Conservation (phyloP, 169 alveolate species). For the Theileria annulata region DNA sequence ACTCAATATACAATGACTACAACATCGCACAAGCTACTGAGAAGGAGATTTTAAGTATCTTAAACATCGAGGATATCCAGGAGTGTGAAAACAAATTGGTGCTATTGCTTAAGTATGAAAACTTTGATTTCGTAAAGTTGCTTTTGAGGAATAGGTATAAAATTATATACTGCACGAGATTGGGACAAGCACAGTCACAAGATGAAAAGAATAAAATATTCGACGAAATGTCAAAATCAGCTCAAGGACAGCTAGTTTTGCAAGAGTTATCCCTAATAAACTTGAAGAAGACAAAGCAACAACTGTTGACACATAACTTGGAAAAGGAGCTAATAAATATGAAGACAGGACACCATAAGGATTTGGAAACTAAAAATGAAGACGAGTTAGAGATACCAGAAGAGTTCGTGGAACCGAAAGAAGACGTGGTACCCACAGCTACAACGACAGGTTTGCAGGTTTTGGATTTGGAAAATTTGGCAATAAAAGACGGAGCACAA, state of each 20-base stretch:
- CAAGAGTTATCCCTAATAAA: conserved; percentile 80
- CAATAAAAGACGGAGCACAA: conserved; percentile 86
- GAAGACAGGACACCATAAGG: conserved; percentile 15
- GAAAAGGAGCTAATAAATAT: conserved; percentile 82
- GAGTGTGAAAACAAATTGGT: conserved; percentile 92
- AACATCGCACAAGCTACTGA: conserved; percentile 86
- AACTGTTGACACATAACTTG: conserved; percentile 75
- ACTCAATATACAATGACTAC: conserved; percentile 80
- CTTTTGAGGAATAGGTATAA: conserved; percentile 86
- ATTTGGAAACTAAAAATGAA: conserved; percentile 21
- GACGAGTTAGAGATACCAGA: conserved; percentile 8
- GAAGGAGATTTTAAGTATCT: conserved; percentile 80
- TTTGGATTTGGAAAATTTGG: conserved; percentile 76
- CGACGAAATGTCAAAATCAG: conserved; percentile 77
- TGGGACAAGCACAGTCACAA: conserved; percentile 92
- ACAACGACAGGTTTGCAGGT: conserved; percentile 34
- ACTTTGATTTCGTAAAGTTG: conserved; percentile 88
- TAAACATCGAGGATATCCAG: conserved; percentile 85
- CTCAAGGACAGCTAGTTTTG: conserved; percentile 86
- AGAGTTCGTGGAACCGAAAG: conserved; percentile 5
- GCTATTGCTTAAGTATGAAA: conserved; percentile 87
- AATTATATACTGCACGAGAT: conserved; percentile 88
- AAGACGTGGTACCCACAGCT: neutral
- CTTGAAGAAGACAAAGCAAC: conserved; percentile 75
- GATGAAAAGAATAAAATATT: conserved; percentile 84